A percentile compares a stretch with the other conserved stretches of the same genome.
Conservation (phyloP, 176 grass and related monocot genomes). For the Thinopyrum elongatum region DNA sequence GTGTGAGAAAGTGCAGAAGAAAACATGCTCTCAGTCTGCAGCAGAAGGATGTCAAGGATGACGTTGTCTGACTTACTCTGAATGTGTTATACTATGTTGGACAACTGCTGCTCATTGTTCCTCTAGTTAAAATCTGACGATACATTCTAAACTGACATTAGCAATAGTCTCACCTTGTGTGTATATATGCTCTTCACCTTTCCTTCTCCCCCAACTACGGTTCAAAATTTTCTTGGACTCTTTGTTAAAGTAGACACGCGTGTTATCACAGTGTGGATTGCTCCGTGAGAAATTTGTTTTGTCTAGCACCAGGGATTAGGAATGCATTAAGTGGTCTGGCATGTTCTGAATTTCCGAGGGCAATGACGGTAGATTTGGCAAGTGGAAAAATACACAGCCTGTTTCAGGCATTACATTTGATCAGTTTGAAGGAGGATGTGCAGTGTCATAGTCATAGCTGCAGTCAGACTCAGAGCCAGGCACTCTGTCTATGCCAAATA, state of each 20-base stretch:
- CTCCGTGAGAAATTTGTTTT: too few species aligned
- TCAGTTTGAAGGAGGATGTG: not conserved
- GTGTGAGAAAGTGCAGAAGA: not conserved
- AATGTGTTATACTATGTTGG: not conserved
- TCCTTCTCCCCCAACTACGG: too few species aligned
- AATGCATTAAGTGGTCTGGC: too few species aligned
- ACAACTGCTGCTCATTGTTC: not conserved
- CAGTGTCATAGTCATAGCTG: not conserved
- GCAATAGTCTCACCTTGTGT: not conserved
- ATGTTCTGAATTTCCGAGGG: too few species aligned
- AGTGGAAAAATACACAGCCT: not conserved
- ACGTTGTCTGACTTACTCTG: not conserved
- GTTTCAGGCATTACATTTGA: not conserved
- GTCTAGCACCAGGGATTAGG: too few species aligned
- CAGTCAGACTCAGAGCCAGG: not conserved
- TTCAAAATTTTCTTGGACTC: too few species aligned
- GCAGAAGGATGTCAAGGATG: not conserved
- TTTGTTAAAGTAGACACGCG: too few species aligned
- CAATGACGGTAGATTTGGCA: not conserved
- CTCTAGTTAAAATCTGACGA: not conserved
- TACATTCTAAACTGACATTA: not conserved
- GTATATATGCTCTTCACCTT: too few species aligned
- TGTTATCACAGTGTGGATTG: too few species aligned
- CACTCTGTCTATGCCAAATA: too few species aligned
- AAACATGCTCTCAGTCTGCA: not conserved